Conservation (phyloP, 805 yeast species). For the Vanderwaltozyma tropicalis region DNA sequence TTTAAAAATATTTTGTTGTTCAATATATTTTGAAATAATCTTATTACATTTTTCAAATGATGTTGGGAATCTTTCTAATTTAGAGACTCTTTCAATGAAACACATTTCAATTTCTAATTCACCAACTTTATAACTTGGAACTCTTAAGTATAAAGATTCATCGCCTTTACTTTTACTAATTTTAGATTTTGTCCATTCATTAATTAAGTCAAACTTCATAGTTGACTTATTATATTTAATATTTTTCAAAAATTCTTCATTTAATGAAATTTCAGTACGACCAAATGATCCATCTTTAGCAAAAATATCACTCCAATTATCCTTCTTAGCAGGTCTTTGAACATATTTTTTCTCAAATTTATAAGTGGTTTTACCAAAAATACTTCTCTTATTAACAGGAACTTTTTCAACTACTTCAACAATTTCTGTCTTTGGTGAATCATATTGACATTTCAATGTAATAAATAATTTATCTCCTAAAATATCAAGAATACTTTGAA, state of each 20-base stretch:
- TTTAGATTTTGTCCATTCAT: conserved; percentile 58
- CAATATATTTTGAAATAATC: conserved; percentile 31
- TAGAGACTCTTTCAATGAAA: conserved; percentile 53
- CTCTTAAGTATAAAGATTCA: conserved; percentile 6
- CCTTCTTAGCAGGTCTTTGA: conserved; percentile 38
- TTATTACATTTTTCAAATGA: conserved; percentile 48
- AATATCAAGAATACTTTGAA: conserved; percentile 41
- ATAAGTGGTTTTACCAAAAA: conserved; percentile 28
- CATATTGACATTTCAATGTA: conserved; percentile 60
- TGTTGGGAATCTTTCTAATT: conserved; percentile 56
- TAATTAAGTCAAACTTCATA: conserved; percentile 27
- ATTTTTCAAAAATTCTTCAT: conserved; percentile 10
- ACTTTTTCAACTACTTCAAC: conserved; percentile 53
- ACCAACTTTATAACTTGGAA: conserved; percentile 53
- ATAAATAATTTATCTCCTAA: conserved; percentile 47
- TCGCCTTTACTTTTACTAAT: background rate
- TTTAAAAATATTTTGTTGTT: conserved; percentile 28
- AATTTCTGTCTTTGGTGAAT: conserved; percentile 35
- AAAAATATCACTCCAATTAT: conserved; percentile 51
- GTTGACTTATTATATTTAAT: conserved; percentile 7
- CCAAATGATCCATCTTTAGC: conserved; percentile 90
- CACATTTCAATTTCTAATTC: conserved; percentile 57
- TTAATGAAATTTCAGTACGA: conserved; percentile 48
- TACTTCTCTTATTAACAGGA: conserved; percentile 31
- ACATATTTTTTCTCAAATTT: conserved; percentile 36